Percentiles rank a stretch among this genome's conserved stretches.
Evolutionary conservation across 768 basidiomycete genomes (phyloP).

Genomic region (Boletellus sp.): DNA sequence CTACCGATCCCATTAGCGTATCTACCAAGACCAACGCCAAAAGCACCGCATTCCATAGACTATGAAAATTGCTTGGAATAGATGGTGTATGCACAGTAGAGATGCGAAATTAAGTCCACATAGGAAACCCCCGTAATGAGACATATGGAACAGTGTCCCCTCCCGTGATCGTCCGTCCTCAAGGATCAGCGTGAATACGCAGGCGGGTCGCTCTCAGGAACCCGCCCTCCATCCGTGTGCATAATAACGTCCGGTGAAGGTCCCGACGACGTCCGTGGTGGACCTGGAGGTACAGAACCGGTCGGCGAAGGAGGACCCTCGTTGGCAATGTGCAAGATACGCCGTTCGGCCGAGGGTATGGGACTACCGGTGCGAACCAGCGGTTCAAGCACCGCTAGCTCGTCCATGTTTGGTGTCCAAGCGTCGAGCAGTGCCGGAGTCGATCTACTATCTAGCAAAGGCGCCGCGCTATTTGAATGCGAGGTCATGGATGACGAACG

Average conservation of each 20-base stretch:
- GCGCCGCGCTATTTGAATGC: constrained; percentile 10
- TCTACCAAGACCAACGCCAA: constrained; percentile 6
- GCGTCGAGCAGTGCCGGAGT: constrained; percentile 1
- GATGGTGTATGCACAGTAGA: constrained; percentile 8
- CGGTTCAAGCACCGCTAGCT: constrained; percentile 14
- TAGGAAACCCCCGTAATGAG: constrained; percentile 11
- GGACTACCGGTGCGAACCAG: constrained; percentile 21
- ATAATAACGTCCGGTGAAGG: constrained; percentile 16
- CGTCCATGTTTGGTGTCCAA: constrained; percentile 23
- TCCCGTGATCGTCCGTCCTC: background rate
- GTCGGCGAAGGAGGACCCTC: constrained; percentile 21
- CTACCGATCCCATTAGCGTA: background rate
- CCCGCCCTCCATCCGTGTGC: constrained; percentile 27
- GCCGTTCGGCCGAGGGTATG: constrained; percentile 17
- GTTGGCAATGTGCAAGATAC: constrained; percentile 28
- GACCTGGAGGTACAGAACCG: background rate
- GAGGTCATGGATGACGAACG: constrained; percentile 24
- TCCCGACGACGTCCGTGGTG: background rate
- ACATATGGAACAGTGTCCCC: constrained; percentile 12
- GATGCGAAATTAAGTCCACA: constrained; percentile 10
- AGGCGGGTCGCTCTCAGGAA: constrained; percentile 16
- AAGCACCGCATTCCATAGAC: constrained; percentile 12
- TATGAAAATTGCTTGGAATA: constrained; percentile 7
- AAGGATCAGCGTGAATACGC: constrained; percentile 20
- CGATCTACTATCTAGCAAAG: constrained; percentile 1